Evolutionary conservation across 2,329 filamentous ascomycete species (phyloP).

Genomic region (Talaromyces sp.): DNA sequence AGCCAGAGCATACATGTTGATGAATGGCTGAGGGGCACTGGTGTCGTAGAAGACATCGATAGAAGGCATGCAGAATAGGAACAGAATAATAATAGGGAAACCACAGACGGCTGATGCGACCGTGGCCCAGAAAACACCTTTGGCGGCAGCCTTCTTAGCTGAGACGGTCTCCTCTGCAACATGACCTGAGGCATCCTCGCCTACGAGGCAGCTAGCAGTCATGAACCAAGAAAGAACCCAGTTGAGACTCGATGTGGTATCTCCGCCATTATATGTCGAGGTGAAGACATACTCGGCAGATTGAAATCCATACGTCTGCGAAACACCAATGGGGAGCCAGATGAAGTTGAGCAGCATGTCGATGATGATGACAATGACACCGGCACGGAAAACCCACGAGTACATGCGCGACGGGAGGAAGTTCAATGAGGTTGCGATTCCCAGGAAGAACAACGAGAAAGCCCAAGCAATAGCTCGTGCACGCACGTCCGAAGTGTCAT

Average conservation of each 20-base stretch:
- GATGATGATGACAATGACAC: conserved; percentile 44
- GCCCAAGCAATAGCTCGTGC: conserved; percentile 51
- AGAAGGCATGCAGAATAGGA: conserved; percentile 35
- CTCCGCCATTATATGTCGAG: conserved; percentile 35
- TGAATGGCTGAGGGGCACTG: conserved; percentile 31
- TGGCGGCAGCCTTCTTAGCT: conserved; percentile 33
- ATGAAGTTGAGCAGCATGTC: conserved; percentile 52
- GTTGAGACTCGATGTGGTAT: conserved; percentile 28
- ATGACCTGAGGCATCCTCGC: conserved; percentile 33
- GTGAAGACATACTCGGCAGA: conserved; percentile 50
- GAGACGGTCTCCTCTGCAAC: conserved; percentile 34
- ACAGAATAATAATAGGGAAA: conserved; percentile 34
- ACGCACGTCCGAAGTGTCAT: conserved; percentile 42
- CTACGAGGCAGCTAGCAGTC: conserved; percentile 30
- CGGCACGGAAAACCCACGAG: conserved; percentile 47
- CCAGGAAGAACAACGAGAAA: conserved; percentile 37
- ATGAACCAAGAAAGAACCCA: conserved; percentile 35
- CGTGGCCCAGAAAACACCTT: conserved; percentile 34
- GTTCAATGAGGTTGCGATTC: conserved; percentile 33
- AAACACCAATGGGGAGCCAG: conserved; percentile 51
- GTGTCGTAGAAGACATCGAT: conserved; percentile 35
- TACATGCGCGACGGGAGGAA: conserved; percentile 45
- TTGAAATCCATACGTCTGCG: conserved; percentile 50
- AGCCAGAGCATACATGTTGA: conserved; percentile 26
- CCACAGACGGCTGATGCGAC: conserved; percentile 32